These are phyloP conservation scores for Gamsiella multidivaricata DNA, from an alignment of 192 early-diverging fungal species.

Conservation along the genomic window DNA sequence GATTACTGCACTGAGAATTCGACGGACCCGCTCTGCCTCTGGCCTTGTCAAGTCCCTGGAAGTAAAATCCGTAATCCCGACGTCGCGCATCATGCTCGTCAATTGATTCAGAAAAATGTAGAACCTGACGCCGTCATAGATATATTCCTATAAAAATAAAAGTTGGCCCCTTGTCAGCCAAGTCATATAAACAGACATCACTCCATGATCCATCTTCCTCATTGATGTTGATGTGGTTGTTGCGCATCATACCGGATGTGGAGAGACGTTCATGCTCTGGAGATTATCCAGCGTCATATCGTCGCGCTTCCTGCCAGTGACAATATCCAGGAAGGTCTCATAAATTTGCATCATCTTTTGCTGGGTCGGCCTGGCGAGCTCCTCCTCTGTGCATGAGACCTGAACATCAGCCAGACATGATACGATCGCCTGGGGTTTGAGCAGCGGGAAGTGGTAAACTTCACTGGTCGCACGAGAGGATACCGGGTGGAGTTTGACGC, in stretches of 20 bases:
- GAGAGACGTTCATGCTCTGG: slow-evolving; percentile 27
- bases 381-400: slow-evolving; percentile 76
- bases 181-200: no score
- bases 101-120: slow-evolving; percentile 11
- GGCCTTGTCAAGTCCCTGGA: slow-evolving; percentile 85
- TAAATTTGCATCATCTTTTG: slow-evolving; percentile 76
- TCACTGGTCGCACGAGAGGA: neutral
- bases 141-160: slow-evolving; percentile 22
- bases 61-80: slow-evolving; percentile 81
- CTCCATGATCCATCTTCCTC: no score
- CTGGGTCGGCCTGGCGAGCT: slow-evolving; percentile 77
- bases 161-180: no score
- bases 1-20: slow-evolving; percentile 85
- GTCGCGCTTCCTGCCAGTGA: slow-evolving; percentile 72
- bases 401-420: slow-evolving; percentile 81
- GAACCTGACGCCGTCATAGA: slow-evolving; percentile 24
- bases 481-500: no score
- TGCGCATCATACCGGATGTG: neutral
- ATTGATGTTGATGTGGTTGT: no score
- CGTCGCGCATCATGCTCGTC: slow-evolving; percentile 69
- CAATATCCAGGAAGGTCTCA: slow-evolving; percentile 75
- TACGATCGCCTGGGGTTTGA: slow-evolving; percentile 79
- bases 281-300: slow-evolving; percentile 54
- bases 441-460: slow-evolving; percentile 70
- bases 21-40: slow-evolving; percentile 69